Evolutionary conservation across 306 rosid genomes (phyloP).

Genomic region (Pachyrhizus erosus): DNA sequence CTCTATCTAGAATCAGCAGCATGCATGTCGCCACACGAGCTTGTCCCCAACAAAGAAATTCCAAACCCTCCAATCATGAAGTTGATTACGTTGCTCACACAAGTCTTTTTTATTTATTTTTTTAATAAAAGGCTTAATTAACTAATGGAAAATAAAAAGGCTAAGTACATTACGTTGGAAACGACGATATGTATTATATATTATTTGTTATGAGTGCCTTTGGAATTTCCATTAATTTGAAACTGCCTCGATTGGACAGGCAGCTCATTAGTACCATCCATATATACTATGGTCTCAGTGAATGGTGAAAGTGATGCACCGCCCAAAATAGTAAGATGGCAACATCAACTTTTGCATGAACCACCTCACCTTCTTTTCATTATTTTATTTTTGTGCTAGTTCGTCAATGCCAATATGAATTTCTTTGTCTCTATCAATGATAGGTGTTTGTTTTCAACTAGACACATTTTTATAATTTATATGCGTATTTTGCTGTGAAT

Average conservation of each 20-base stretch:
- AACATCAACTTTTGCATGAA: constrained; percentile 63
- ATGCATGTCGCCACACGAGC: constrained; percentile 38
- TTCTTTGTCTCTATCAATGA: constrained; percentile 32
- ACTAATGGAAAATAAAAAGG: not conserved
- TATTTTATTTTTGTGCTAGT: constrained; percentile 40
- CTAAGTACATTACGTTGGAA: not conserved
- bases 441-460: constrained; percentile 8
- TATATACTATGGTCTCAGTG: constrained; percentile 46
- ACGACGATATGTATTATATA: constrained; percentile 6
- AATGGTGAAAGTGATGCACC: constrained; percentile 66
- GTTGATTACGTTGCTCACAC: constrained; percentile 17
- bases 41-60: constrained; percentile 33
- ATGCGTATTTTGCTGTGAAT: constrained; percentile 9
- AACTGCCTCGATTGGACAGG: constrained; percentile 72
- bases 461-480: not conserved
- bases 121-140: not conserved
- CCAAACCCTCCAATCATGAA: constrained; percentile 19
- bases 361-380: not conserved
- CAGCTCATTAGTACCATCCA: constrained; percentile 60
- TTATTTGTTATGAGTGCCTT: not conserved
- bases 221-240: constrained; percentile 56
- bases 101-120: not conserved
- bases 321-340: constrained; percentile 69
- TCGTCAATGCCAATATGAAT: constrained; percentile 39
- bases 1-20: constrained; percentile 34